A percentile compares a stretch with the other conserved stretches of the same genome.
These are phyloP conservation scores for Hanseniaspora lachancei DNA, from an alignment of 805 yeast species.

Conservation along the genomic window DNA sequence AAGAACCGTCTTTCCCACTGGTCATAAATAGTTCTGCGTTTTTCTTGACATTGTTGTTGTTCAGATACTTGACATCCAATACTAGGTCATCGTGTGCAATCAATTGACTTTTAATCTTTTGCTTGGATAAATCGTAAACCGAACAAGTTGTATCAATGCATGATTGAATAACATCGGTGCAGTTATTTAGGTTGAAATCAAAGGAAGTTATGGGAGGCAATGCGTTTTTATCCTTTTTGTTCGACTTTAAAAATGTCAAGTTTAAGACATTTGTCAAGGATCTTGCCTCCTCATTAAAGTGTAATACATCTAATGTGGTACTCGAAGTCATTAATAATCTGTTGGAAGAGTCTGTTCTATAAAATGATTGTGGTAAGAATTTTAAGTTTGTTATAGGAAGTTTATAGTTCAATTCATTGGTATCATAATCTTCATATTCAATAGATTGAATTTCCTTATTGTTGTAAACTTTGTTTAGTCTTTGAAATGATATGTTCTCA, in stretches of 20 bases:
- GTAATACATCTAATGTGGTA: constrained; percentile 26
- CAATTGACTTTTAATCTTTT: constrained; percentile 71
- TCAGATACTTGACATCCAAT: constrained; percentile 75
- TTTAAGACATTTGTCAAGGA: constrained; percentile 31
- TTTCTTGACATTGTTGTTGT: constrained; percentile 44
- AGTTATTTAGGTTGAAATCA: constrained; percentile 75
- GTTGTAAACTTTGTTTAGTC: background rate
- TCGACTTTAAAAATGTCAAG: constrained; percentile 32
- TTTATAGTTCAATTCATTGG: background rate
- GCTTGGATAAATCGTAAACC: constrained; percentile 65
- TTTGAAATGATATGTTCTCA: background rate
- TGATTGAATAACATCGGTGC: constrained; percentile 62
- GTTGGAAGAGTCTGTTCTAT: constrained; percentile 18
- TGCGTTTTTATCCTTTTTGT: constrained; percentile 18
- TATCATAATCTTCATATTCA: background rate
- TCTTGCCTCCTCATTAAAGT: constrained; percentile 20
- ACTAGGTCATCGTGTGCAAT: constrained; percentile 96
- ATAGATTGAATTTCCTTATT: background rate
- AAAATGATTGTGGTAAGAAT: constrained; percentile 5
- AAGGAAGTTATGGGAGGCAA: constrained; percentile 86
- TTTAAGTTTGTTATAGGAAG: constrained; percentile 6
- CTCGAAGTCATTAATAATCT: constrained; percentile 27
- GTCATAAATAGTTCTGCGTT: constrained; percentile 54
- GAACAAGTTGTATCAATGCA: constrained; percentile 95
- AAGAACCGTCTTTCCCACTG: constrained; percentile 91